Percentiles rank a stretch among this genome's conserved stretches.
These are phyloP conservation scores for Sapria himalayana DNA, from an alignment of 345 rosid genomes.

Conservation along the genomic window DNA sequence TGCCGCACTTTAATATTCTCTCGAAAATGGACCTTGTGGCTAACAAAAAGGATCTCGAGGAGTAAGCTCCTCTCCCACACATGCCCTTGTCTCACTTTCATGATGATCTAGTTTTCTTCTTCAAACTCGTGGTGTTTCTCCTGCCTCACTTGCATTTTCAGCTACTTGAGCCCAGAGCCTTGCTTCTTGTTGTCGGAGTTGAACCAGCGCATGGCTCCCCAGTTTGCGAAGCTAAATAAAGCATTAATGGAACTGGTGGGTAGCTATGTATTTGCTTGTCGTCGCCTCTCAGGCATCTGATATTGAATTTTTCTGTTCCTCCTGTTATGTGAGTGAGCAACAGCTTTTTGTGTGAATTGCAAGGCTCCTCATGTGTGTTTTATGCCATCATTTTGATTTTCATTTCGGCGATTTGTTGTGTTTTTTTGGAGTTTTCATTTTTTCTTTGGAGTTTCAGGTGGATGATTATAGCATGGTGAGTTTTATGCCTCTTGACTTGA, in stretches of 20 bases:
- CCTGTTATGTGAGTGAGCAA: no score
- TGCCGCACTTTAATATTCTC: constrained; percentile 77
- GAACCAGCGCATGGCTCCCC: constrained; percentile 67
- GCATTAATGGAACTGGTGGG: constrained; percentile 57
- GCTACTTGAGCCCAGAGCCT: constrained; percentile 77
- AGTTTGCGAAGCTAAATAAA: constrained; percentile 56
- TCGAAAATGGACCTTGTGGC: constrained; percentile 85
- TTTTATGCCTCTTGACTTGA: constrained; percentile 57
- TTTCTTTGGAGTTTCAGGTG: no score
- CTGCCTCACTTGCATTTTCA: no score
- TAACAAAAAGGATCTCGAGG: constrained; percentile 41
- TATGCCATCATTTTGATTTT: no score
- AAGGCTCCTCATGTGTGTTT: no score
- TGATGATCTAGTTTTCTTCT: not conserved
- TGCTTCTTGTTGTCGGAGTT: constrained; percentile 44
- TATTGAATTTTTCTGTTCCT: not conserved
- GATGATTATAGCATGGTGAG: constrained; percentile 82
- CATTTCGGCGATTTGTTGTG: no score
- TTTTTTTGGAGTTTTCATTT: no score
- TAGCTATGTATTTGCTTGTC: not conserved
- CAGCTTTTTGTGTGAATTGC: no score
- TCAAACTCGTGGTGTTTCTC: not conserved
- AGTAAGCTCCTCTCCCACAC: constrained; percentile 19
- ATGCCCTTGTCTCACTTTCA: not conserved
- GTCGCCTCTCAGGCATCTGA: no score